phyloP scores from a whole-genome alignment of 2,329 filamentous ascomycete genomes.

The Gnomoniopsis smithogilvyi region DNA sequence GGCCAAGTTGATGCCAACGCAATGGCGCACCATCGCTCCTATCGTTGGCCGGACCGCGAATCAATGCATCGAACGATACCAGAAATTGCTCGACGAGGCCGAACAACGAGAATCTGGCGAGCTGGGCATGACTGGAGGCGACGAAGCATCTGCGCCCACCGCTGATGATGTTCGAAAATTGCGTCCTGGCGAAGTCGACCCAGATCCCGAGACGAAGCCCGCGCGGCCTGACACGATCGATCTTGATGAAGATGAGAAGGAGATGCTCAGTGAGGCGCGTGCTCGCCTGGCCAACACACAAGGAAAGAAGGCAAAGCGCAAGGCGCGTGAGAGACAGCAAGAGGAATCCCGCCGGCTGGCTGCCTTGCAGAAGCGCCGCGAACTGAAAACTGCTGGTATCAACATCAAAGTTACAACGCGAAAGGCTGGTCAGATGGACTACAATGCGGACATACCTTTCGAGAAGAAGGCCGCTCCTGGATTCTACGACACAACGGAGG shows the following conservation, averaged over 20 bases:
- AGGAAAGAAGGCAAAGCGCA: constrained; percentile 97
- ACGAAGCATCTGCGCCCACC: constrained; percentile 80
- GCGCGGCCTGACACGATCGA: constrained; percentile 96
- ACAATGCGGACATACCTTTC: constrained; percentile 98
- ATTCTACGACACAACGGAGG: constrained; percentile 91
- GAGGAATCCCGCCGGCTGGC: constrained; percentile 91
- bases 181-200: constrained; percentile 89
- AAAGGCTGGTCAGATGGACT: constrained; percentile 98
- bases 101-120: constrained; percentile 82
- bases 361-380: constrained; percentile 87
- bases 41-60: constrained; percentile 96
- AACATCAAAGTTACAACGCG: constrained; percentile 92
- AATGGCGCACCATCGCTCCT: constrained; percentile 97
- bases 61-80: constrained; percentile 94
- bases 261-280: constrained; percentile 97
- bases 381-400: constrained; percentile 96
- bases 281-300: constrained; percentile 96
- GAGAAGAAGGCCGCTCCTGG: constrained; percentile 86
- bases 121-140: constrained; percentile 80
- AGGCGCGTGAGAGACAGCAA: constrained; percentile 90
- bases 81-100: constrained; percentile 93
- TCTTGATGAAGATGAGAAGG: constrained; percentile 97
- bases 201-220: constrained; percentile 95
- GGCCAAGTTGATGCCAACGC: constrained; percentile 97
- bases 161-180: constrained; percentile 89